A percentile compares a stretch with the other conserved stretches of the same genome.
Evolutionary conservation across 371 early-diverging fungal genomes (phyloP).

Genomic region (Rhizopus arrhizus): DNA sequence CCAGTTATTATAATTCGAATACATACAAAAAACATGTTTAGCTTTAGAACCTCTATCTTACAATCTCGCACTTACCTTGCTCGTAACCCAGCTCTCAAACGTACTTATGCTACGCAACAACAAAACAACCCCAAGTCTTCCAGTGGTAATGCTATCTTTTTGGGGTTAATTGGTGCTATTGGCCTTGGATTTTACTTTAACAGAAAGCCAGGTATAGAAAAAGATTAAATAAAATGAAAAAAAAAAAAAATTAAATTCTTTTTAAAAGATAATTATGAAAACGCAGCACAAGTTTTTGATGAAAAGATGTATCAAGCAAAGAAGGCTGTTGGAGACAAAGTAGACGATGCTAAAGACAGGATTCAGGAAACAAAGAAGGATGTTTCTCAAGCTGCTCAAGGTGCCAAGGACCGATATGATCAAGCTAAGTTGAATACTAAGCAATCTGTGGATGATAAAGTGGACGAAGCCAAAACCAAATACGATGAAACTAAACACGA

Average conservation of each 20-base stretch:
- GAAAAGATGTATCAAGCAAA: too few relatives aligned
- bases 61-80: background rate
- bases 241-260: background rate
- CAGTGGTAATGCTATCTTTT: conserved; percentile 10
- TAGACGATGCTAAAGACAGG: conserved; percentile 2
- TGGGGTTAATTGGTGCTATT: conserved; percentile 13
- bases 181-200: conserved; percentile 25
- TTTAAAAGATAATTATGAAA: too few relatives aligned
- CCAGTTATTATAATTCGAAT: too few relatives aligned
- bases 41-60: conserved; percentile 9
- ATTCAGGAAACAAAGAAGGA: conserved; percentile 9
- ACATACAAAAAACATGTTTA: conserved; percentile 9
- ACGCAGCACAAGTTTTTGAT: too few relatives aligned
- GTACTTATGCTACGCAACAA: conserved; percentile 3
- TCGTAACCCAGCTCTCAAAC: conserved; percentile 6
- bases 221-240: conserved; percentile 4
- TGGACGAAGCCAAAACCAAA: conserved; percentile 12
- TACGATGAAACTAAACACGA: conserved; percentile 12
- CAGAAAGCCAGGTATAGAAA: conserved; percentile 4
- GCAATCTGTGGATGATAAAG: conserved; percentile 7
- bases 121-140: background rate
- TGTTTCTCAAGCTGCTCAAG: conserved; percentile 8
- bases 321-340: too few relatives aligned
- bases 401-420: conserved; percentile 15
- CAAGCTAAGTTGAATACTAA: conserved; percentile 10